Evolutionary conservation across 208 protist genomes (phyloP), one percentile per base, ranked within the genome.

Genomic region (Acanthamoeba polyphaga): DNA sequence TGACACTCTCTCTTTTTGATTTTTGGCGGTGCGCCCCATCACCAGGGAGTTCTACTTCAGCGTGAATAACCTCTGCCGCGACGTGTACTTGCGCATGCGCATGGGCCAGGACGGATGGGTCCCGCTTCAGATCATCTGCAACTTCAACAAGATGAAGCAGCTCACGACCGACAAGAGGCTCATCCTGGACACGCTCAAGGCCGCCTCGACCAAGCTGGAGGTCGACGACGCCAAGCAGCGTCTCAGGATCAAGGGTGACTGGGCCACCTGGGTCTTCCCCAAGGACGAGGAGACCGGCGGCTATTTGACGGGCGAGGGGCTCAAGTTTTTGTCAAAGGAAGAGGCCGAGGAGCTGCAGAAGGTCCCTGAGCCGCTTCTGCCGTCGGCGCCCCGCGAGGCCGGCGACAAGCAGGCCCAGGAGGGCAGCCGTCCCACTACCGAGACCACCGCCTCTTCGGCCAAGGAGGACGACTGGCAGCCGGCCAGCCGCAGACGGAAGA

Each of bases 51-150:
- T 95, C 92, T 97, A 97, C 76, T 97, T 97, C 93, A 90, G 68
- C 34, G 53, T 95, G 19, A 87, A 96, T 27, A 97, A 97, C 89
- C 94, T 97, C 53, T 95, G 94, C 87, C 66, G 80, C 49, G 96
- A 97, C 88, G 49, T 95, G 15, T 96, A 95, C 90, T 55, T 97
- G 32, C 72, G 96, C 46, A 70, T 58, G 53, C 89, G 95, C 55
- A 96, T 97, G 96, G 88, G 96, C 87, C 32, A 78, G 5, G 94
- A 96, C 19, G 96, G 96, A 27, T 96, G 94, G 80, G 68, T 97
- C 17, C 43, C 89, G 19, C 29, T 97, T 15, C 13, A 32, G 32
- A 58, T 96, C 49, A 89, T 97, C 55, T 64, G 19, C n/a, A 29
- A 22, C 4, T 97, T 97, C 53, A 96, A 97, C 66, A 76, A 90